A percentile compares a stretch with the other conserved stretches of the same genome.
Conservation (phyloP, 805 yeast genomes). For the Schwanniomyces polymorphus region DNA sequence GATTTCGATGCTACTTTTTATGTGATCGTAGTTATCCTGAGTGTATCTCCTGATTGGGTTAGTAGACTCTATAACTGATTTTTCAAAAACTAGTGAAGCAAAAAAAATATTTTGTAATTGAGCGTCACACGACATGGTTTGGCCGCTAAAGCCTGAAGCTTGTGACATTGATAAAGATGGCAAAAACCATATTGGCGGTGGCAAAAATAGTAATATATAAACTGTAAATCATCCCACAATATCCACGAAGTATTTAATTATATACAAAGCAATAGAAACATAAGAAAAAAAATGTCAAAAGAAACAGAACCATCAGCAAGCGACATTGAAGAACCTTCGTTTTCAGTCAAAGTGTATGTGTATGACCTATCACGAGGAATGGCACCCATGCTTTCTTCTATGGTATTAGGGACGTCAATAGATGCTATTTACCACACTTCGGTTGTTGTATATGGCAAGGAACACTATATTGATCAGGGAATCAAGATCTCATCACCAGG, state of each 20-base stretch:
- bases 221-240: neutral
- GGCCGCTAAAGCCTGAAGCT: neutral
- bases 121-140: neutral
- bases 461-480: constrained; percentile 61
- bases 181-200: neutral
- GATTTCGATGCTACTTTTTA: neutral
- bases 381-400: constrained; percentile 51
- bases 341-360: constrained; percentile 53
- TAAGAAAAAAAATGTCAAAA: neutral
- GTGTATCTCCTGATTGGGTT: neutral
- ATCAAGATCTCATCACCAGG: constrained; percentile 50
- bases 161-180: neutral
- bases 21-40: neutral
- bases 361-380: constrained; percentile 65
- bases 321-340: constrained; percentile 17
- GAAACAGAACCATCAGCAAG: neutral
- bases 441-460: constrained; percentile 53
- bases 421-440: constrained; percentile 73
- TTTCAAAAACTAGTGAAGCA: neutral
- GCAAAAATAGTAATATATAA: neutral
- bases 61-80: neutral
- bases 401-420: constrained; percentile 50
- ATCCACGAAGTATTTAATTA: neutral
- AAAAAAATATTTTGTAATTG: neutral
- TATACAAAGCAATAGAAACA: neutral